Conservation (phyloP, 495 filamentous ascomycete genomes). For the Penicillium cataractarum region DNA sequence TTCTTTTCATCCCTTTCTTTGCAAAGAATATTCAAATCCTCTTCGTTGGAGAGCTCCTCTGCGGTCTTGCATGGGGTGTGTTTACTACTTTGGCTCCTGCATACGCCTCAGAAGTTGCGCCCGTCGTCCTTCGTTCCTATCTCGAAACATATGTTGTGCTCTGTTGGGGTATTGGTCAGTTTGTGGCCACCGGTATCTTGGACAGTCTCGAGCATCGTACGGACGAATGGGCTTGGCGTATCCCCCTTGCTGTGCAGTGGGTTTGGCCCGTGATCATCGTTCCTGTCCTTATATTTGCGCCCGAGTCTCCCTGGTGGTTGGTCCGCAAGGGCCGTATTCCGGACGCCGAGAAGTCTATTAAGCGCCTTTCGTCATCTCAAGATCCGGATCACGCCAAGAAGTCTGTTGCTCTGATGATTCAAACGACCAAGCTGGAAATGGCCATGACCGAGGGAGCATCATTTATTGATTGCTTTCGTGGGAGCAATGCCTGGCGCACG, state of each 20-base stretch:
- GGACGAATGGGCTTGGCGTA: constrained; percentile 64
- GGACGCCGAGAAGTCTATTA: constrained; percentile 65
- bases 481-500: constrained; percentile 68
- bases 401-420: constrained; percentile 1
- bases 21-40: constrained; percentile 40
- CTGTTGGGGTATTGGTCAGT: constrained; percentile 74
- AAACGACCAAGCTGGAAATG: constrained; percentile 52
- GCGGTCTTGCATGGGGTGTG: constrained; percentile 76
- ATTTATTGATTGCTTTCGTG: constrained; percentile 72
- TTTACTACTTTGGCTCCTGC: constrained; percentile 75
- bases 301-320: constrained; percentile 80
- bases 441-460: constrained; percentile 63
- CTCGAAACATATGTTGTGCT: constrained; percentile 76
- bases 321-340: constrained; percentile 66
- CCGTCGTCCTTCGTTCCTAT: constrained; percentile 67
- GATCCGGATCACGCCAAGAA: constrained; percentile 5
- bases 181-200: constrained; percentile 66
- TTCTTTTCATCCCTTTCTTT: constrained; percentile 5
- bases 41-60: constrained; percentile 69
- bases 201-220: constrained; percentile 50
- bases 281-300: constrained; percentile 65
- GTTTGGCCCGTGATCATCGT: constrained; percentile 75
- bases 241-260: constrained; percentile 74
- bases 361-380: constrained; percentile 56
- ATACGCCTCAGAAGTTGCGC: constrained; percentile 75